phyloP scores from a whole-genome alignment of 768 basidiomycete species.

The Chlorophyllum brunneum region DNA sequence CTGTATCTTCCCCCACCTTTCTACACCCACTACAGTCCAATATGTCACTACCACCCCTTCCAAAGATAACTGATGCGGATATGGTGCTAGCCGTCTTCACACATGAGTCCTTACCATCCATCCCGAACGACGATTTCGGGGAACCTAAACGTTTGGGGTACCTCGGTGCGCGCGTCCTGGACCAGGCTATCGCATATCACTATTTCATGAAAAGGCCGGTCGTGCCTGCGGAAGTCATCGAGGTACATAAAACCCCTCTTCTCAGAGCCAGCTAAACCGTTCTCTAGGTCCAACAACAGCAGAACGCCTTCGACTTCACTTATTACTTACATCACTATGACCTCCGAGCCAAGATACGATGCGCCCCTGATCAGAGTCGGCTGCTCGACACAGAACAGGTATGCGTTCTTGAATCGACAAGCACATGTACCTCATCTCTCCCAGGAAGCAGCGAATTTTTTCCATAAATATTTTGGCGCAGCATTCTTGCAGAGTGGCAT shows the following conservation, averaged over 20 bases:
- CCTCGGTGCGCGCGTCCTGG: slow-evolving; percentile 50
- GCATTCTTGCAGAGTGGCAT: slow-evolving; percentile 56
- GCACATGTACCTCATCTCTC: neutral
- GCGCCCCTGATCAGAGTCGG: slow-evolving; percentile 31
- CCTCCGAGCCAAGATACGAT: slow-evolving; percentile 51
- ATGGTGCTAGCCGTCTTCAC: slow-evolving; percentile 58
- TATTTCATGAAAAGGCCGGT: slow-evolving; percentile 44
- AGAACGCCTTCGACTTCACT: neutral
- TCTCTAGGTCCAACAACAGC: neutral
- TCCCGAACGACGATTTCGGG: slow-evolving; percentile 46
- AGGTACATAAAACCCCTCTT: slow-evolving; percentile 28
- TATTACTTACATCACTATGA: slow-evolving; percentile 32
- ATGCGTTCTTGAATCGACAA: neutral
- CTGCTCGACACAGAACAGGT: slow-evolving; percentile 20
- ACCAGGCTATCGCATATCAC: slow-evolving; percentile 48
- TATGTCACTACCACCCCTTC: slow-evolving; percentile 43
- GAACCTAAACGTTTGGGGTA: slow-evolving; percentile 57
- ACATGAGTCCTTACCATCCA: slow-evolving; percentile 35
- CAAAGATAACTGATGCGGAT: slow-evolving; percentile 49
- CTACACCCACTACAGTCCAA: slow-evolving; percentile 15
- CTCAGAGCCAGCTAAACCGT: neutral
- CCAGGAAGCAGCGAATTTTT: slow-evolving; percentile 55
- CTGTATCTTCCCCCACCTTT: neutral
- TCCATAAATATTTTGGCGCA: slow-evolving; percentile 65
- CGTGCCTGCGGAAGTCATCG: slow-evolving; percentile 36